Evolutionary conservation across 2,329 filamentous ascomycete genomes (phyloP), one percentile per base, ranked within the genome.

Genomic region (Pyricularia sp.): DNA sequence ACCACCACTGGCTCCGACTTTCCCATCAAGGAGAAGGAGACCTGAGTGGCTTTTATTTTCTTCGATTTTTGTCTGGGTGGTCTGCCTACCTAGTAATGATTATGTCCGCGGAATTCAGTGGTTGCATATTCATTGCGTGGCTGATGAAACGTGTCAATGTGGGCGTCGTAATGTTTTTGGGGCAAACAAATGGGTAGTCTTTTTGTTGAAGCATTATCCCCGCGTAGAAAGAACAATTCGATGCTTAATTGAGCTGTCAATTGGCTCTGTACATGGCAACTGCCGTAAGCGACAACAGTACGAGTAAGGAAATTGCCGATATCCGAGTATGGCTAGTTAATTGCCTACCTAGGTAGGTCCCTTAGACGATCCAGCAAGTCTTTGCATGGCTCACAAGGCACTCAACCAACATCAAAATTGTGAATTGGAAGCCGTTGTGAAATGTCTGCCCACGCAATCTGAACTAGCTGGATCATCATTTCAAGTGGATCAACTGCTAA

Each of bases 1-100:
- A 80, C 74, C 65, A 76, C 80, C 0, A 90, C 89, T 0, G 92
- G 92, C 70, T 86, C 80, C 6, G 91, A 94, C 9, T 77, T 94
- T 68, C 88, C 89, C 31, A 80, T 93, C 77, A 81, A 85, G 76
- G 91, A 93, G 78, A 93, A 92, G 82, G 82, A 88, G 50, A 12
- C 20, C 36, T 58, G n/a, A 50, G 58, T 14, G 58, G 58, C 10
- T 5, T 23, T 25, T 61, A 1, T 61, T 58, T 58, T 58, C 55
- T 2, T 12, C 6, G 31, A 36, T 6, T 12, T 9, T 3, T 36
- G 10, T 36, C 10, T 12, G 11, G 33, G 31, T 33, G 11, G 33
- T 3, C 33, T 5, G 11, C 6, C 11, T 5, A 36, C 6, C 11
- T 50, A 50, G 20, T 50, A 3, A 50, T 50, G 42, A 7, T 50